Conservation (phyloP, 139 green algal species). For the Chlamydomonas sp. region DNA sequence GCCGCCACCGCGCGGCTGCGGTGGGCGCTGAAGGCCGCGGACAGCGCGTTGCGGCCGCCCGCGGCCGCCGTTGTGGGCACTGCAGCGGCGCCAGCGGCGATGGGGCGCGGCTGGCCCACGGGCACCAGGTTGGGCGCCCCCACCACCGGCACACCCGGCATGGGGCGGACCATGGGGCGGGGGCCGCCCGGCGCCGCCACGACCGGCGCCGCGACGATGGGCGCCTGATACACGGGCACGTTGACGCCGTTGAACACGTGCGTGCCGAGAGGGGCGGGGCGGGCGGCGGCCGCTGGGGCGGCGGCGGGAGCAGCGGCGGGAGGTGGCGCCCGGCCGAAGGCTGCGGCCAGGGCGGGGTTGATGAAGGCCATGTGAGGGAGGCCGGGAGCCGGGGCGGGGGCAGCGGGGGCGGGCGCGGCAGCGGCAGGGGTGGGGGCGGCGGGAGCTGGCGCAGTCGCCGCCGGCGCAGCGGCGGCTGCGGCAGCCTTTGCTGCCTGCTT, state of each 20-base stretch:
- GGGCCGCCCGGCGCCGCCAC: background rate
- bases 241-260: background rate
- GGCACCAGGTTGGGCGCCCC: too few species aligned
- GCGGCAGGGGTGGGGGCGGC: background rate
- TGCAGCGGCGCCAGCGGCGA: background rate
- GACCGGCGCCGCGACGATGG: background rate
- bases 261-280: background rate
- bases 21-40: too few species aligned
- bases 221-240: background rate
- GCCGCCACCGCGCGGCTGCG: background rate
- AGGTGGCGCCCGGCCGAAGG: background rate
- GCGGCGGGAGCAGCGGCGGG: background rate
- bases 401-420: too few species aligned
- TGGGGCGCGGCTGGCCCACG: background rate
- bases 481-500: background rate
- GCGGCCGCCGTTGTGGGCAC: too few species aligned
- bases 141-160: too few species aligned
- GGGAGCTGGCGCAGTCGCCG: background rate
- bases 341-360: slow-evolving; percentile 9
- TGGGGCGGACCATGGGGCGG: background rate
- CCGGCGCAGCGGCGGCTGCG: background rate
- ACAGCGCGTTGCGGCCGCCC: too few species aligned
- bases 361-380: background rate
- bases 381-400: background rate
- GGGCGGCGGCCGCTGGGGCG: background rate